Base-by-base conservation (phyloP, 108 stramenopile species). In the Fistulifera pelliculosa region DNA sequence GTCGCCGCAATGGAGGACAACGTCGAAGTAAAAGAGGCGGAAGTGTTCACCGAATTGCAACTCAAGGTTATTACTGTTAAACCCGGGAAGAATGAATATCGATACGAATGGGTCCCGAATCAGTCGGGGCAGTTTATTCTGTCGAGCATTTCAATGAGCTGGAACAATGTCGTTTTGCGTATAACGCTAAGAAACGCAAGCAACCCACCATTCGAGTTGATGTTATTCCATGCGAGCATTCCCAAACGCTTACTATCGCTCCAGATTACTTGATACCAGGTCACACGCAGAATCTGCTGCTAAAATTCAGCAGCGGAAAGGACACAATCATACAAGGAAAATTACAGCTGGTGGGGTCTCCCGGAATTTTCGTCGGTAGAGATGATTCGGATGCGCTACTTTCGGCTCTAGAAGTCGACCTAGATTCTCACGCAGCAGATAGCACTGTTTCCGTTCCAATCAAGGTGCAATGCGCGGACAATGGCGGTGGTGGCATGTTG, bases 141-240 rank as follows among this genome's bases (percentile, higher is more conserved):
- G 23, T 73, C 81, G 0, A 71, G 77, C 10, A 54, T 81, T 38
- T 73, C 83, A 60, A 62, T 90, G 43, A 62, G 80, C 14, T 90
- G 85, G 85, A 79, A 80, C 42, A 65, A 80, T 39, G 82, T 74
- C n/a, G 76, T 14, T 90, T 90, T 57, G 71, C 68, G 47, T 82
- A 83, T 51, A 75, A 79, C 47, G 69, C 69, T 41, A 68, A 79
- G 31, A 57, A 77, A 12, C 38, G 80, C 25, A 62, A 70, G 14
- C 72, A 68, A 27, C 76, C 75, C 3, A 56, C 83, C 28, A 54
- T 76, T 8, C 73, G 79, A 40, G 65, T 90, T 1, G 85, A 90
- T 49, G 81, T 90, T 22, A 49, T 82, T 41, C 82, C 88, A 3
- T 35, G 31, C 31, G 31, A 35, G 31, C 31, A 35, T 35, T 35